Conservation (phyloP, 2,329 filamentous ascomycete genomes). For the Curvularia sp. region DNA sequence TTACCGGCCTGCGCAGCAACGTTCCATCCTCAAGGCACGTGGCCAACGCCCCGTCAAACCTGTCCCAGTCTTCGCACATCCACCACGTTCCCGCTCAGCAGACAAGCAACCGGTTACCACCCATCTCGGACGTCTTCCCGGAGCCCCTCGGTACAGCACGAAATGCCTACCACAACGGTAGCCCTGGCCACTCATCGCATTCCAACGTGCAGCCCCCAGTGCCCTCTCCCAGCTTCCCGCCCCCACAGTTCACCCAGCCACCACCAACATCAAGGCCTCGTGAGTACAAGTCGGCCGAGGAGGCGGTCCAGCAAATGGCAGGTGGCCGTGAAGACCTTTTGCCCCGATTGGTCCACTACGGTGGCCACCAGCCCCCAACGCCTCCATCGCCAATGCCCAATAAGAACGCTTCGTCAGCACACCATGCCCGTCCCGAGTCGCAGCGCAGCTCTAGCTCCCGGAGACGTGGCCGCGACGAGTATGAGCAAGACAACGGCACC, state of each 20-base stretch:
- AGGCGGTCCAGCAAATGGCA: conserved; percentile 87
- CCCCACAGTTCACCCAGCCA: conserved; percentile 56
- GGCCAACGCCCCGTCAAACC: conserved; percentile 80
- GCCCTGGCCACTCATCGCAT: conserved; percentile 69
- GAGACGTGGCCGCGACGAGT: conserved; percentile 84
- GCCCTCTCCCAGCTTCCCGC: conserved; percentile 78
- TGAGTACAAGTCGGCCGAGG: conserved; percentile 95
- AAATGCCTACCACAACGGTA: conserved; percentile 66
- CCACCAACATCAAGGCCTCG: conserved; percentile 68
- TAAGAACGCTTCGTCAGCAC: conserved; percentile 44
- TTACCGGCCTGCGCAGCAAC: conserved; percentile 78
- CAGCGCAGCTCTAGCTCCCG: conserved; percentile 67
- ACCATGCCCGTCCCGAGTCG: conserved; percentile 39
- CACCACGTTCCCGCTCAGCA: conserved; percentile 88
- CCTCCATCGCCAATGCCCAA: conserved; percentile 78
- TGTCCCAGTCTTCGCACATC: conserved; percentile 86
- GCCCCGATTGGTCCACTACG: conserved; percentile 94
- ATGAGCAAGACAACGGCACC: conserved; percentile 85
- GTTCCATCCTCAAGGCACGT: conserved; percentile 76
- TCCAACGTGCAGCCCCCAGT: conserved; percentile 71
- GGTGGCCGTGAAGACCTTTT: conserved; percentile 92
- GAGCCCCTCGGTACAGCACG: conserved; percentile 67
- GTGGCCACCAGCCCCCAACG: conserved; percentile 89
- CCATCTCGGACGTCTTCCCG: conserved; percentile 93
- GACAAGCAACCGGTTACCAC: conserved; percentile 89